Base-by-base conservation (phyloP, 2,329 filamentous ascomycete genomes). In the Alternaria alternata region DNA sequence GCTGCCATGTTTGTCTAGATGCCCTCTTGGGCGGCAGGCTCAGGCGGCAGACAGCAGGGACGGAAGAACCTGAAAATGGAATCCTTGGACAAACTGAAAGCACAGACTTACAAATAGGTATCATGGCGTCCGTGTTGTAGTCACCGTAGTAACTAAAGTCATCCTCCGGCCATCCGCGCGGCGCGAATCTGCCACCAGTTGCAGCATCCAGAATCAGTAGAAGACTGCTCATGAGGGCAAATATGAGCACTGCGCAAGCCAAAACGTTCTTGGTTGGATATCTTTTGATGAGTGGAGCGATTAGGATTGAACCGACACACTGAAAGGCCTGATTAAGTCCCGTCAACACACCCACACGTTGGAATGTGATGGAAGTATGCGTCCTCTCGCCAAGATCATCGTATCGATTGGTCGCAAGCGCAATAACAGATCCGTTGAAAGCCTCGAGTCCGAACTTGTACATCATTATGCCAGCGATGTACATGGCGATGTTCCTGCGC, bases 391-490 rank as follows among this genome's bases (percentile, higher is more conserved):
- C 76, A 22, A 83, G 80, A 64, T 80, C 80, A 69, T 83, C 82
- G 70, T 84, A 85, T 51, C 82, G 77, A 63, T 84, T 84, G 4
- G 81, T 84, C 11, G 82, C 82, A 3, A 84, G 75, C 11, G 81
- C 81, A 38, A 81, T 79, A 63, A 85, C 79, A 32, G 82, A 84
- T 1, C 83, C 83, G 66, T 83, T 84, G 74, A 84, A 85, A 9
- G 81, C 82, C 66, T 84, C 82, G 12, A 84, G 76, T 26, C 82
- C 83, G 58, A 85, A 83, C 65, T 85, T 85, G 75, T 84, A 85
- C 43, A 83, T 71, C 81, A 84, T 84, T 58, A 85, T 84, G 6
- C 82, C 83, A 7, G 74, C 62, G 49, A 84, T 82, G 69, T 85
- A 84, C 14, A 72, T 68, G 24, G 60, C 63, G 47, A 71, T 72